Evolutionary conservation across 345 rosid species (phyloP).

Genomic region (Populus alba): DNA sequence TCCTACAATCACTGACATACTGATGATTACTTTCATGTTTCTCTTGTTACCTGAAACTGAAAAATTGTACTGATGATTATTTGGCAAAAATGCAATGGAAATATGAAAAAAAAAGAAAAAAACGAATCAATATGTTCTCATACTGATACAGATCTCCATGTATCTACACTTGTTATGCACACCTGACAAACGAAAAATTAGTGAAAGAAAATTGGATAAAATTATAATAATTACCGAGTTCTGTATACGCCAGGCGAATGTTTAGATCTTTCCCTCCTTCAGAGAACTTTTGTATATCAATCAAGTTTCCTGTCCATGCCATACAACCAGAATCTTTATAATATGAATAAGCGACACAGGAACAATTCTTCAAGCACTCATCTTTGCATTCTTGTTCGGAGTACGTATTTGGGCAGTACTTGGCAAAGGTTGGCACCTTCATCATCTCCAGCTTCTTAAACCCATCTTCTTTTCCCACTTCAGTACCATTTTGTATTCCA

Average conservation of each 20-base stretch:
- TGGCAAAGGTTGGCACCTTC: too few species aligned
- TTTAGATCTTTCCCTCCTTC: slow-evolving; percentile 12
- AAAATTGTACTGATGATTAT: not conserved
- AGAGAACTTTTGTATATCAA: slow-evolving; percentile 14
- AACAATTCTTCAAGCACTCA: not conserved
- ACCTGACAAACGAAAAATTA: too few species aligned
- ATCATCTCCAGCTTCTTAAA: too few species aligned
- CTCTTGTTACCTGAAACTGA: not conserved
- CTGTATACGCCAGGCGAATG: slow-evolving; percentile 12
- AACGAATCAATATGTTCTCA: too few species aligned
- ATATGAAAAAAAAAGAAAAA: not conserved
- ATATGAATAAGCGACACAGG: slow-evolving; percentile 22
- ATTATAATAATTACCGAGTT: not conserved
- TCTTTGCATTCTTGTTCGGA: too few species aligned
- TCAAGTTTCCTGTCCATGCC: slow-evolving; percentile 13
- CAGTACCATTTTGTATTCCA: too few species aligned
- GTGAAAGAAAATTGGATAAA: not conserved
- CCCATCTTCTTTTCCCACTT: too few species aligned
- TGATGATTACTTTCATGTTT: not conserved
- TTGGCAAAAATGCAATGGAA: too few species aligned
- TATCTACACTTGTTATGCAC: too few species aligned
- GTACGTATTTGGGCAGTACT: too few species aligned
- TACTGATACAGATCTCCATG: too few species aligned
- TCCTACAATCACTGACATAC: not conserved
- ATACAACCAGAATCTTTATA: slow-evolving; percentile 9